Evolutionary conservation across 1,284 basidiomycete genomes (phyloP).

Genomic region (Sparassis latifolia): DNA sequence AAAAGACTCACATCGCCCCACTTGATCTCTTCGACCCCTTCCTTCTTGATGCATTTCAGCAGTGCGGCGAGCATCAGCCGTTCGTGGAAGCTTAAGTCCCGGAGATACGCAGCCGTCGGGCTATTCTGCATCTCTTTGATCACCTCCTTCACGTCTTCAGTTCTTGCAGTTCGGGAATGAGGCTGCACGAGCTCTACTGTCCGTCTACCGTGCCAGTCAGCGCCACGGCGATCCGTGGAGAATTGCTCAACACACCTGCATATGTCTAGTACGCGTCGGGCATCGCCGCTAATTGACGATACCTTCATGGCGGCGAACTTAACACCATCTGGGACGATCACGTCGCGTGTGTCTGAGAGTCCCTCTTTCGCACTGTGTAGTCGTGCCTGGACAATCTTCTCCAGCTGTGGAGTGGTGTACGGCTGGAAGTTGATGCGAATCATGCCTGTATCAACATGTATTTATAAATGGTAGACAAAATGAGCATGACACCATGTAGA

Average conservation of each 20-base stretch:
- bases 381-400: slow-evolving; percentile 83
- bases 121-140: slow-evolving; percentile 89
- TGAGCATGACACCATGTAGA: too few species aligned
- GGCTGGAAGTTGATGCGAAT: slow-evolving; percentile 93
- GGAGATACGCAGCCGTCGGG: slow-evolving; percentile 79
- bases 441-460: slow-evolving; percentile 58
- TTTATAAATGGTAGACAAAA: too few species aligned
- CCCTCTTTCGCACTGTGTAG: slow-evolving; percentile 54
- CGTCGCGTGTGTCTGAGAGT: slow-evolving; percentile 37
- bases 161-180: slow-evolving; percentile 50
- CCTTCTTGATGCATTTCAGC: slow-evolving; percentile 75
- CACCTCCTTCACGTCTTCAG: slow-evolving; percentile 75
- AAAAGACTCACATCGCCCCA: slow-evolving; percentile 64
- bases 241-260: slow-evolving; percentile 51
- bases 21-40: slow-evolving; percentile 83
- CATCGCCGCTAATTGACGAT: slow-evolving; percentile 91
- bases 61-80: slow-evolving; percentile 86
- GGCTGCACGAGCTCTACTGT: slow-evolving; percentile 76
- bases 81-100: slow-evolving; percentile 80
- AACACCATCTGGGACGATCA: slow-evolving; percentile 76
- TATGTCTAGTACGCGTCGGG: slow-evolving; percentile 88
- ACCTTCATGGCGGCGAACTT: slow-evolving; percentile 90
- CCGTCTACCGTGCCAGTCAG: slow-evolving; percentile 39
- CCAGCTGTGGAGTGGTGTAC: slow-evolving; percentile 78
- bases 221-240: not conserved